Conservation (phyloP, 2,329 filamentous ascomycete genomes). For the Alternaria alternata region DNA sequence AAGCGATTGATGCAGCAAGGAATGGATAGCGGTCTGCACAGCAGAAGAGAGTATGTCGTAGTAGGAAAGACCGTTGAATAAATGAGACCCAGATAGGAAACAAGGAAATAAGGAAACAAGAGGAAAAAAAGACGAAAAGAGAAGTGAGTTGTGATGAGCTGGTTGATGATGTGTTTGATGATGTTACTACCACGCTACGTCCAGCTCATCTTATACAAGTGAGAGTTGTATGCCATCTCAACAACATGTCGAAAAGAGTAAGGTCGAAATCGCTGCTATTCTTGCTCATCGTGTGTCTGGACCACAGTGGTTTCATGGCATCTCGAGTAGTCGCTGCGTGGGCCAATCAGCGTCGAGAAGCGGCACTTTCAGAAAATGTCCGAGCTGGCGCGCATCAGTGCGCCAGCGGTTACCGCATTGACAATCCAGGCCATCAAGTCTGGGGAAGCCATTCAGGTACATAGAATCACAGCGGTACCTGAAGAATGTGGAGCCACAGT, state of each 20-base stretch:
- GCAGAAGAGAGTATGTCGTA: conserved; percentile 42
- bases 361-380: conserved; percentile 45
- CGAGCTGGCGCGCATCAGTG: conserved; percentile 46
- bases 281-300: conserved; percentile 40
- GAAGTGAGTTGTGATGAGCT: conserved; percentile 45
- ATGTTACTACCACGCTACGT: conserved; percentile 19
- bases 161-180: conserved; percentile 47
- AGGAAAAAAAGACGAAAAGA: conserved; percentile 44
- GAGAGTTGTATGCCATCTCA: conserved; percentile 21
- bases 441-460: conserved; percentile 39
- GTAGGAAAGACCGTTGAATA: conserved; percentile 15
- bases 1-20: conserved; percentile 36
- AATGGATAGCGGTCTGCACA: conserved; percentile 47
- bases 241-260: conserved; percentile 31
- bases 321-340: conserved; percentile 50
- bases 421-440: conserved; percentile 33
- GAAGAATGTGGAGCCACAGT: conserved; percentile 30
- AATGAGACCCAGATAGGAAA: conserved; percentile 41
- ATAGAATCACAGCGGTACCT: conserved; percentile 23
- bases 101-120: conserved; percentile 47
- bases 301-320: conserved; percentile 46
- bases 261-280: conserved; percentile 44
- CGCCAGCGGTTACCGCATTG: conserved; percentile 47
- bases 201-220: conserved; percentile 42
- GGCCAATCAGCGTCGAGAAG: conserved; percentile 45